Evolutionary conservation across 768 basidiomycete species (phyloP).

Genomic region (Dentipellis sp.): DNA sequence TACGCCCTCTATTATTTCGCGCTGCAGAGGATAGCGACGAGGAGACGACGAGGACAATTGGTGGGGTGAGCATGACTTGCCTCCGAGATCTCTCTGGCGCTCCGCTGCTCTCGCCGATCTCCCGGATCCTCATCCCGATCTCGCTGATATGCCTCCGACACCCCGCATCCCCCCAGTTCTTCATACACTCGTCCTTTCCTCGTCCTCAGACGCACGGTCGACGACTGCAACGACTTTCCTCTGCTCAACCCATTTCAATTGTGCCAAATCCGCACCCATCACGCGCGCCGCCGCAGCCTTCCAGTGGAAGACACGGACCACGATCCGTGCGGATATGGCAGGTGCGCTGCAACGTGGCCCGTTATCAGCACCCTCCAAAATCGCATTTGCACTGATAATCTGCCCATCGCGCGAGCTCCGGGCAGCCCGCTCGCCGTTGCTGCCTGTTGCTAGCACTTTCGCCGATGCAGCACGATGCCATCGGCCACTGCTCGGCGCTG

Average conservation of each 20-base stretch:
- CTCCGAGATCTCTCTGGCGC: neutral
- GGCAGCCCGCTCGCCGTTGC: neutral
- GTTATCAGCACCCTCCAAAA: neutral
- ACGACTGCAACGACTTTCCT: neutral
- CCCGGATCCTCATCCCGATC: neutral
- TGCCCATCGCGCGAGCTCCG: neutral
- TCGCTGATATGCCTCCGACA: neutral
- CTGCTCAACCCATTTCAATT: no score
- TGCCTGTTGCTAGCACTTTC: neutral
- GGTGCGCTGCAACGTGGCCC: neutral
- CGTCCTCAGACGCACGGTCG: neutral
- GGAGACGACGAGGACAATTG: neutral
- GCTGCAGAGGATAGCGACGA: neutral
- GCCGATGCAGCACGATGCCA: neutral
- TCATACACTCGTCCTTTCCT: neutral
- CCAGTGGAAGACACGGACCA: neutral
- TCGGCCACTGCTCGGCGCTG: no score
- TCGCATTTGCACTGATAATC: neutral
- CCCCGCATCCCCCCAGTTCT: neutral
- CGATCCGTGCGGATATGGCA: neutral
- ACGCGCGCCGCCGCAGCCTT: no score
- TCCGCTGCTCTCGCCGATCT: neutral
- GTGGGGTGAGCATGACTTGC: neutral
- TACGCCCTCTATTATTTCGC: neutral
- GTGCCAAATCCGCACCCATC: no score